Conservation (phyloP, 2,329 filamentous ascomycete genomes). For the Trichophyton schoenleinii region DNA sequence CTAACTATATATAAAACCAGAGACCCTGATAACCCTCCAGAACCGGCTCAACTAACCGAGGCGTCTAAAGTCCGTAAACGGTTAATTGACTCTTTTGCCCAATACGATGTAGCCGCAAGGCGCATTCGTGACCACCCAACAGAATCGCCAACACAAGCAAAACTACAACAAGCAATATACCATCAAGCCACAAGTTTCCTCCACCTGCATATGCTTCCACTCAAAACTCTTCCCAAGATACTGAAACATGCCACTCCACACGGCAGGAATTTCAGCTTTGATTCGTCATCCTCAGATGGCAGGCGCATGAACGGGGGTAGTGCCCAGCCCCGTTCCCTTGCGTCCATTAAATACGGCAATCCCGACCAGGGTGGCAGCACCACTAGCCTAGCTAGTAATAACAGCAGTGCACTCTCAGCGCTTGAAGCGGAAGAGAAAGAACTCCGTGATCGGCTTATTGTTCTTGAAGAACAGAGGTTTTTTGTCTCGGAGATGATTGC, state of each 20-base stretch:
- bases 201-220: constrained; percentile 78
- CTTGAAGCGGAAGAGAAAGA: constrained; percentile 76
- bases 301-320: constrained; percentile 10
- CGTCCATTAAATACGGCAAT: constrained; percentile 46
- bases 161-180: constrained; percentile 70
- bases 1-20: constrained; percentile 18
- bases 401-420: constrained; percentile 48
- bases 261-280: constrained; percentile 24
- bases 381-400: constrained; percentile 41
- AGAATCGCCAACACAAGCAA: constrained; percentile 56
- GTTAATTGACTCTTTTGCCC: constrained; percentile 75
- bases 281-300: constrained; percentile 14
- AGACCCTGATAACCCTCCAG: constrained; percentile 53
- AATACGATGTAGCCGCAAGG: constrained; percentile 72
- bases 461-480: constrained; percentile 84
- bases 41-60: constrained; percentile 62
- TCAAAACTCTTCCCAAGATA: constrained; percentile 61
- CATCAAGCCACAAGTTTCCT: constrained; percentile 70
- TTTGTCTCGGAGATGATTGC: constrained; percentile 77
- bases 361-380: constrained; percentile 36
- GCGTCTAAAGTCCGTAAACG: constrained; percentile 82
- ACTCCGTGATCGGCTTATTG: constrained; percentile 63
- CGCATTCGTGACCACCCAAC: constrained; percentile 69
- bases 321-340: constrained; percentile 35
- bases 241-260: constrained; percentile 49